Base-by-base conservation (phyloP, 129 eudicot genomes). In the Deinandra increscens region DNA sequence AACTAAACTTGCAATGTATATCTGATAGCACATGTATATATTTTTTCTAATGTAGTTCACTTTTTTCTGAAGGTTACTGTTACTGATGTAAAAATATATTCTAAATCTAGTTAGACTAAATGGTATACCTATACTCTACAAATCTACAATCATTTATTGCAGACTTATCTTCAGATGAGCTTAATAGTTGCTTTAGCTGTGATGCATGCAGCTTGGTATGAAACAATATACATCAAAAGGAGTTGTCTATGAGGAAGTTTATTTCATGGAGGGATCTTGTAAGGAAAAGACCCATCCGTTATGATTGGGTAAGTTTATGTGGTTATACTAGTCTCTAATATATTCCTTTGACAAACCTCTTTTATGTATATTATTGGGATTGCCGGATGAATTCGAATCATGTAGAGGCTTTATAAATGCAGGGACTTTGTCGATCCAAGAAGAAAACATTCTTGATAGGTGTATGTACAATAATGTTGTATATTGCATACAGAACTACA, bases 401-500 rank as follows among this genome's bases (percentile, higher is more conserved):
- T 78, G 70, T 13, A 62, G 56, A 33, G 15, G 38, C 14, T 64
- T 20, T 11, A 22, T 66, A 69, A 64, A 61, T 68, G 83, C 88
- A 91, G 96, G 93, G 89, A 75, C 64, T 66, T 60, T 86, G 74
- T 69, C 76, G 75, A 74, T 60, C 78, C 67, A 85, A 67, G 72
- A 83, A 86, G 97, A 89, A 71, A 67, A 76, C 88, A 4, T 85
- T 93, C 81, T 64, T 87, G 88, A 90, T 81, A 76, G 68, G 85
- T 80, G 36, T 87, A 31, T 87, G 90, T 74, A 81, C 82, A 81
- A 77, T 80, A 34, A 78, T 89, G 90, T 71, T 93, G 71, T 89
- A 83, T 83, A 73, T 89, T 74, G 88, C 87, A 39, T 93, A 83
- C 77, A 93, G 88, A 84, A 89, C 92, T 59, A 83, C 97, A 42